These are phyloP conservation scores for Syncephalastrum contaminatum DNA, from an alignment of 371 early-diverging fungal species.

Conservation along the genomic window DNA sequence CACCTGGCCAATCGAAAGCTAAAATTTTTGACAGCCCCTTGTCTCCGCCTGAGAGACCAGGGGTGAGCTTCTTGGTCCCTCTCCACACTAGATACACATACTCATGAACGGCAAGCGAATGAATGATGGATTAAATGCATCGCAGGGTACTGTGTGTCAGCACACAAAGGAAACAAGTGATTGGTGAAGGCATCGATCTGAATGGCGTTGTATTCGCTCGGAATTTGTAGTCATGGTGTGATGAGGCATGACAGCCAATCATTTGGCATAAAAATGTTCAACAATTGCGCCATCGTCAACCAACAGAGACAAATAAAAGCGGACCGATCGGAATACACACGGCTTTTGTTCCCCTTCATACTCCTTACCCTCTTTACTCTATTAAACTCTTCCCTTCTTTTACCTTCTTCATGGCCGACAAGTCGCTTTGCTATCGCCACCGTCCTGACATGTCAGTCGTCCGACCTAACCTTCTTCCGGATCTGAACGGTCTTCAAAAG, in stretches of 20 bases:
- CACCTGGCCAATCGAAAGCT: no score
- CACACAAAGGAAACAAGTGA: no score
- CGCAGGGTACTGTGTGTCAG: no score
- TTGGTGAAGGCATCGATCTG: no score
- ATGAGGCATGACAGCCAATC: conserved; percentile 12
- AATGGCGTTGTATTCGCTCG: no score
- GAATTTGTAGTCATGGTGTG: conserved; percentile 8
- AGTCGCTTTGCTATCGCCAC: conserved; percentile 20
- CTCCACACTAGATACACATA: no score
- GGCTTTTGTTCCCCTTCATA: not conserved
- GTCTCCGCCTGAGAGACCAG: no score
- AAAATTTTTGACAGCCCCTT: no score
- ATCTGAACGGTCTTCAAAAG: conserved; percentile 11
- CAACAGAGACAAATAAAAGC: no score
- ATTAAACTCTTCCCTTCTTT: not conserved
- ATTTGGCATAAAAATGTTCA: not conserved
- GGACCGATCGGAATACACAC: not conserved
- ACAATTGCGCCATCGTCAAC: conserved; percentile 12
- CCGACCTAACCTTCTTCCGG: conserved; percentile 7
- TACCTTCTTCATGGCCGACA: not conserved
- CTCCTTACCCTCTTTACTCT: conserved; percentile 5
- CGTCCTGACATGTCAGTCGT: conserved; percentile 13
- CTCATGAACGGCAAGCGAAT: no score
- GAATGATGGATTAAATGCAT: no score
- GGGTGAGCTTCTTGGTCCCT: no score